phyloP scores from a whole-genome alignment of 2,329 filamentous ascomycete genomes.

The Metarhizium brunneum region DNA sequence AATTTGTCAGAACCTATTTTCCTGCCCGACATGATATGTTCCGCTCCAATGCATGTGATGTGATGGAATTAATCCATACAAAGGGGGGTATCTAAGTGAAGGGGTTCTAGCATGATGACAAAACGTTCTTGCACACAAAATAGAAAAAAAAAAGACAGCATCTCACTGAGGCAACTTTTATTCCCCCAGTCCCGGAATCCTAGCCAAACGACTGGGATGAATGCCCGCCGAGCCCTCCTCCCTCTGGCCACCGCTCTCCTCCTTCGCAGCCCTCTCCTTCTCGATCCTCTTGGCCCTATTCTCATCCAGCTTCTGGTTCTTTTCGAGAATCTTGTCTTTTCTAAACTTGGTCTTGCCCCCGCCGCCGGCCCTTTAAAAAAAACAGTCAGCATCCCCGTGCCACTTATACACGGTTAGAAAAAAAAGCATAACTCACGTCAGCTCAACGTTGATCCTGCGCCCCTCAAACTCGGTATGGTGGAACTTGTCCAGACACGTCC shows the following conservation, averaged over 20 bases:
- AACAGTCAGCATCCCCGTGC: not conserved
- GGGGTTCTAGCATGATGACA: not conserved
- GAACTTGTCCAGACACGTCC: constrained; percentile 83
- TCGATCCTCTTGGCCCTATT: constrained; percentile 41
- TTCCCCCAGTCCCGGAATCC: constrained; percentile 7
- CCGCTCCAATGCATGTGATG: not conserved
- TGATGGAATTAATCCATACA: not conserved
- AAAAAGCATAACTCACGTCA: constrained; percentile 53
- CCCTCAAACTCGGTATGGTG: constrained; percentile 73
- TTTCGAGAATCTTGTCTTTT: constrained; percentile 68
- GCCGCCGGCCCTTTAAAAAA: constrained; percentile 62
- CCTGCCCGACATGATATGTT: not conserved
- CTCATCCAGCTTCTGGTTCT: constrained; percentile 79
- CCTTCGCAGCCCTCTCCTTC: constrained; percentile 33
- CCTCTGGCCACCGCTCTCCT: constrained; percentile 14
- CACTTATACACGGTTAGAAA: no score
- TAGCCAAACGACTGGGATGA: constrained; percentile 41
- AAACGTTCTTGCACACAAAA: no score
- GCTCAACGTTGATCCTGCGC: constrained; percentile 79
- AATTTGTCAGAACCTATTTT: not conserved
- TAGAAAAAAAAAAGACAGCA: not conserved
- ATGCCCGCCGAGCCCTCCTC: constrained; percentile 27
- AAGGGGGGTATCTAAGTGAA: not conserved
- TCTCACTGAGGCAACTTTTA: not conserved
- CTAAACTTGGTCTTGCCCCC: constrained; percentile 68